Evolutionary conservation across 495 filamentous ascomycete genomes (phyloP), one percentile per base, ranked within the genome.

Genomic region (Hypomontagnella submonticulosa): DNA sequence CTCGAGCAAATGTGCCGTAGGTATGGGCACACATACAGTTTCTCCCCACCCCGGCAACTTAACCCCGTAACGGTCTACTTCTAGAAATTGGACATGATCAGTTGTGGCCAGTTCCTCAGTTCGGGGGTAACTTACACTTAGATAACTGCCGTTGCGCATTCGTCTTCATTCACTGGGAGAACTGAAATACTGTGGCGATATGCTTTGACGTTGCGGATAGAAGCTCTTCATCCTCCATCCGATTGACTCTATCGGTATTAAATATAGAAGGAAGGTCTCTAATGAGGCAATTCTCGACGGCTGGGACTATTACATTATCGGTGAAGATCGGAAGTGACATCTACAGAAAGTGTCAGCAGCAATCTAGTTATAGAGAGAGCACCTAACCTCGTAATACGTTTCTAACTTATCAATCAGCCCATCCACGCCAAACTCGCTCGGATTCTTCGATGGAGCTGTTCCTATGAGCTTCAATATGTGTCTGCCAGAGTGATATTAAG

Each of bases 251-350:
- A 1, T 37, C 32, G 3, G 62, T 64, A 11, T 53, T 63, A 4
- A 74, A 52, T n/a, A 74, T 63, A 0, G 60, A 53, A 5, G 66
- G 61, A 0, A 74, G 23, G 16, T 71, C 64, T 42, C 43, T 63
- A 9, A 74, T 67, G n/a, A 74, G 67, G 27, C 61, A 63, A 38
- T 69, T 71, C 54, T 74, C 70, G 30, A 78, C 42, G 23, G 66
- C 73, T 13, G 76, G 65, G 30, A 70, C 58, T 15, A 75, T 66
- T 0, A 78, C 70, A 20, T 78, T 78, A 19, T 78, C 74, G 4
- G 55, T 74, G 52, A 76, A 78, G 10, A 66, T 65, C 6, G 67
- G 72, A 47, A 75, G 61, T 4, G 74, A 71, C 57, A 78, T 61
- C 76, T 75, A 46, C 57, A 38, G 23, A 44, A n/a, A n/a, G 33